phyloP scores from a whole-genome alignment of 75 land plant species.

The Selaginella moellendorffii region DNA sequence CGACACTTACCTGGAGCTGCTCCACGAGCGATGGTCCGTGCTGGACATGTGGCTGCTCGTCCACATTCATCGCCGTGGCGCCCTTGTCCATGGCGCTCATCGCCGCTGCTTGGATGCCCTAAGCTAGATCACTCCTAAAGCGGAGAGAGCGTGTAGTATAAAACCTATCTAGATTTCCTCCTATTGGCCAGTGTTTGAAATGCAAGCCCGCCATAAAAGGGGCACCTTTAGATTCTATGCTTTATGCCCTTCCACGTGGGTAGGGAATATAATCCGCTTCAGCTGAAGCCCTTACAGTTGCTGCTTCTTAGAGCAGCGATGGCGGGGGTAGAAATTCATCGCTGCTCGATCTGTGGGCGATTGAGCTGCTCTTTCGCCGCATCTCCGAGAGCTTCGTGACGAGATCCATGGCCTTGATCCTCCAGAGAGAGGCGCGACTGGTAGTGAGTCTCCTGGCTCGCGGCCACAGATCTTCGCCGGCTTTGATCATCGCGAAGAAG shows the following conservation, averaged over 20 bases:
- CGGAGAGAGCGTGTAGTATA: not conserved
- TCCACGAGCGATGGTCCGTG: constrained; percentile 81
- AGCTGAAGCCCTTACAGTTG: constrained; percentile 26
- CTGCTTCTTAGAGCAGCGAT: constrained; percentile 19
- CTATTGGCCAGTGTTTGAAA: constrained; percentile 11
- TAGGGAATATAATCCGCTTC: no score
- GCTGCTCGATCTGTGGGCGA: no score
- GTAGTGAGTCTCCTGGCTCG: not conserved
- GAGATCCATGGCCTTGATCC: not conserved
- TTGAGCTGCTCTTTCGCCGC: no score
- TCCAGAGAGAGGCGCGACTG: not conserved
- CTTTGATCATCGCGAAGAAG: constrained; percentile 22
- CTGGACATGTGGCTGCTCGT: constrained; percentile 27
- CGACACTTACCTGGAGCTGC: constrained; percentile 63
- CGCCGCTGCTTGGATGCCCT: no score
- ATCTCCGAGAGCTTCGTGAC: no score
- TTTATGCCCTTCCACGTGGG: not conserved
- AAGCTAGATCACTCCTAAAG: not conserved
- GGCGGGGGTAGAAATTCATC: not conserved
- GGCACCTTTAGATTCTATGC: not conserved
- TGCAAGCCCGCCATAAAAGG: not conserved
- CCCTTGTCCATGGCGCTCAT: no score
- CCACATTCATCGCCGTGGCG: constrained; percentile 27
- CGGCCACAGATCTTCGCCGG: constrained; percentile 14
- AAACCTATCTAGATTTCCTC: constrained; percentile 11